Evolutionary conservation across 768 basidiomycete species (phyloP), one percentile per base, ranked within the genome.

Genomic region (Trametes sanguinea): DNA sequence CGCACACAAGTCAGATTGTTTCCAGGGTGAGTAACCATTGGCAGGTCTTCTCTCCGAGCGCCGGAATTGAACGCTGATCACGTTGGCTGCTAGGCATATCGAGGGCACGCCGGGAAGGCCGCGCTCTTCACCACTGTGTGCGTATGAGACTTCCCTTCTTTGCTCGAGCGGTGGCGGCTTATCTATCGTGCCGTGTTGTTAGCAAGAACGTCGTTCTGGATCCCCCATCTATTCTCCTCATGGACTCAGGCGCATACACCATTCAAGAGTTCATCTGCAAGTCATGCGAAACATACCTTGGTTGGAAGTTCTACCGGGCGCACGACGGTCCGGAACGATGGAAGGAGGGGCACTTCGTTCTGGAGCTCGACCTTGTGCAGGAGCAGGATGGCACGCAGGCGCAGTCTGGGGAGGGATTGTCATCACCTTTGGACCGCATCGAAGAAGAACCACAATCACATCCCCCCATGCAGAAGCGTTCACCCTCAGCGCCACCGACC

Each of bases 161-260:
- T 47, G 51, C 55, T 22, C 52, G 48, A 51, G 45, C 57, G 32
- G 22, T 13, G 33, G 4, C 39, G 13, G 17, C 51, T 51, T 11
- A 42, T 48, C 54, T 14, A n/a, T 11, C 22, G 10, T 51, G 8
- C 32, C 13, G 10, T 54, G 27, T 44, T 51, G 33, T 43, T 69
- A 85, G 84, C 51, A 80, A 80, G 58, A 83, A 85, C 70, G 76
- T 83, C 51, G 71, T 71, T 4, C 71, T 67, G 6, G 75, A 76
- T 13, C 73, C 74, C 29, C 79, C 84, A 9, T 77, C 77, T 35
- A 79, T 85, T 29, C 82, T 83, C 58, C 77, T 88, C 32, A 86
- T 88, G 85, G 77, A 76, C 44, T 84, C 85, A 8, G 85, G 86
- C 30, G 85, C 84, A 17, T 84, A 87, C 66, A 84, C 83, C 13